phyloP scores from a whole-genome alignment of 2,329 filamentous ascomycete species.

The Akanthomyces dipterigenus region DNA sequence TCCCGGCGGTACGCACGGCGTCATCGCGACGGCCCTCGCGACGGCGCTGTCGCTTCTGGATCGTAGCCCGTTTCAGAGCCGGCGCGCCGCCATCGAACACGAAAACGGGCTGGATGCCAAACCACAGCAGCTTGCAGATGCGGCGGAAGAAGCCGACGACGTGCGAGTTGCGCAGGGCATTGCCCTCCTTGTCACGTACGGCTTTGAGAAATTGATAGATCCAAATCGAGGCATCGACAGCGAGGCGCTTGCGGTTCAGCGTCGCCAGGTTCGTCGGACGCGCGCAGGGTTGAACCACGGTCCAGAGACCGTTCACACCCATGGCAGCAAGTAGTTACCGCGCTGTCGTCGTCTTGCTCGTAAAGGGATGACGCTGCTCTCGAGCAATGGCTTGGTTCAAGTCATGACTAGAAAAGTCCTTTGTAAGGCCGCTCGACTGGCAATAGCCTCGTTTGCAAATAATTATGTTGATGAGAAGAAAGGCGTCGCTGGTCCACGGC shows the following conservation, averaged over 20 bases:
- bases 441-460: neutral
- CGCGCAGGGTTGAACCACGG: constrained; percentile 88
- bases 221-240: constrained; percentile 98
- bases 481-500: neutral
- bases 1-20: constrained; percentile 84
- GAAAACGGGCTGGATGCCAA: constrained; percentile 93
- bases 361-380: neutral
- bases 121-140: constrained; percentile 96
- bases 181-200: constrained; percentile 96
- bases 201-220: constrained; percentile 99
- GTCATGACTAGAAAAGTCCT: neutral
- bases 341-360: neutral
- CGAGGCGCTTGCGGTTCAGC: constrained; percentile 90
- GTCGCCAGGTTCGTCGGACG: constrained; percentile 94
- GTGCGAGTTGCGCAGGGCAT: constrained; percentile 91
- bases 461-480: neutral
- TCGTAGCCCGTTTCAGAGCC: constrained; percentile 82
- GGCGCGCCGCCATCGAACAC: constrained; percentile 97
- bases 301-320: constrained; percentile 98
- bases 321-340: constrained; percentile 42
- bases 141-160: constrained; percentile 96
- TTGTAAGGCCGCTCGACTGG: neutral
- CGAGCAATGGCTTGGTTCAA: neutral
- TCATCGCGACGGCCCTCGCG: constrained; percentile 88
- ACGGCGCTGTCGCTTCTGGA: constrained; percentile 67